Base-by-base conservation (phyloP, 345 rosid genomes). In the Carallia brachiata region DNA sequence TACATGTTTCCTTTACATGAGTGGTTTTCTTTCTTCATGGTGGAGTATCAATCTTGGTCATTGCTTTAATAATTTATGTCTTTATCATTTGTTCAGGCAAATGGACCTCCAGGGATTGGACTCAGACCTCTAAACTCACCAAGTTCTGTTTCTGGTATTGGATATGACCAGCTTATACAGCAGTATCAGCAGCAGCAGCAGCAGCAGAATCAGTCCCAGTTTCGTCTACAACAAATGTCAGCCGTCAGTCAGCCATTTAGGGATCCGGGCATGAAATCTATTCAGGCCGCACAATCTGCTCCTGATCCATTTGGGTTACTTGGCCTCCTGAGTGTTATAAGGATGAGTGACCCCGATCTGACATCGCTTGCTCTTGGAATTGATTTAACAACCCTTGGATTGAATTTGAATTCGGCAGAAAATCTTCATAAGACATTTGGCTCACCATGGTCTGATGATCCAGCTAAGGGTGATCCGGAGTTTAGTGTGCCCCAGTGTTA, bases 391-490 rank as follows among this genome's bases (percentile, higher is more conserved):
- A 90, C 97, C 12, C 94, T 96, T 17, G 98, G 99, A 36, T 82
- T 92, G 66, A 92, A 90, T 79, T 84, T 96, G 88, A 96, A 96
- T 72, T 90, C 99, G 37, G 62, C 90, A 1, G 98, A 90, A 66
- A 91, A 87, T 81, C 96, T 96, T 44, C 94, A 96, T 67, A 96
- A 96, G 85, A 89, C 96, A n/a, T 96, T 96, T 81, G 91, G 94
- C 66, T 92, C 98, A 27, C 99, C 99, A 39, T 96, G 99, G 99
- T 87, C 97, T 36, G 96, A 96, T 69, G 99, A 92, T 62, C 95
- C 98, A 2, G 91, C 90, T 36, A 96, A 89, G 87, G 97, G 90
- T 30, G 97, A 96, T 60, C 93, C 93, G 8, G 97, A 96, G 75
- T 92, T 96, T 84, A 79, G 71, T 36, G 98, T 92, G 70, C 99